phyloP scores from a whole-genome alignment of 2,329 filamentous ascomycete genomes.

The Pyrenophora graminea region DNA sequence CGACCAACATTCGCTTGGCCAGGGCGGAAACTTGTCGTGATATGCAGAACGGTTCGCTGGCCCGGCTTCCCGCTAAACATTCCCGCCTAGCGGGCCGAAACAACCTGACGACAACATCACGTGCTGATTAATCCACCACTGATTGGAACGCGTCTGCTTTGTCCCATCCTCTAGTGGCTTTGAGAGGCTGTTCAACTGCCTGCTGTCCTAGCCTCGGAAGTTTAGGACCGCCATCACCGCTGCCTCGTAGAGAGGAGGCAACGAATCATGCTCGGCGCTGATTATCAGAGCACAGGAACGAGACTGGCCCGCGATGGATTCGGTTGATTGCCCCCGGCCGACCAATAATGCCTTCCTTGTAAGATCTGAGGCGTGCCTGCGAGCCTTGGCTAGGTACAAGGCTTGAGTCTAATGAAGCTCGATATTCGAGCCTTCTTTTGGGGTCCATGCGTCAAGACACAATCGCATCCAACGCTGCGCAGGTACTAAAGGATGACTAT shows the following conservation, averaged over 20 bases:
- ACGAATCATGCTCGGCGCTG: conserved; percentile 31
- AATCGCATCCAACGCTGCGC: conserved; percentile 23
- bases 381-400: conserved; percentile 44
- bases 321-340: conserved; percentile 39
- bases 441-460: conserved; percentile 37
- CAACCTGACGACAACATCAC: conserved; percentile 19
- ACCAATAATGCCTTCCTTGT: conserved; percentile 33
- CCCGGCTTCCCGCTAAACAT: conserved; percentile 33
- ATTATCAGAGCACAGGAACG: conserved; percentile 25
- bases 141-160: conserved; percentile 10
- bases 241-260: conserved; percentile 16
- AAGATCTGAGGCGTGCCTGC: conserved; percentile 37
- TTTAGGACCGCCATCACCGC: conserved; percentile 44
- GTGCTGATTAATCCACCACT: conserved; percentile 44
- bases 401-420: conserved; percentile 43
- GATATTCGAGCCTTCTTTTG: conserved; percentile 40
- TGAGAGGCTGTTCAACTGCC: conserved; percentile 18
- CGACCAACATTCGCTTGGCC: conserved; percentile 30
- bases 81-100: conserved; percentile 37
- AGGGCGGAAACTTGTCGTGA: conserved; percentile 24
- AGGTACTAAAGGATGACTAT: conserved; percentile 47
- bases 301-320: conserved; percentile 34
- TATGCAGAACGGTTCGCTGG: conserved; percentile 29
- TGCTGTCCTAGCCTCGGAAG: conserved; percentile 36
- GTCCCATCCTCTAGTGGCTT: conserved; percentile 18